Conservation (phyloP, 176 grass and related monocot genomes). For the Triticum urartu region DNA sequence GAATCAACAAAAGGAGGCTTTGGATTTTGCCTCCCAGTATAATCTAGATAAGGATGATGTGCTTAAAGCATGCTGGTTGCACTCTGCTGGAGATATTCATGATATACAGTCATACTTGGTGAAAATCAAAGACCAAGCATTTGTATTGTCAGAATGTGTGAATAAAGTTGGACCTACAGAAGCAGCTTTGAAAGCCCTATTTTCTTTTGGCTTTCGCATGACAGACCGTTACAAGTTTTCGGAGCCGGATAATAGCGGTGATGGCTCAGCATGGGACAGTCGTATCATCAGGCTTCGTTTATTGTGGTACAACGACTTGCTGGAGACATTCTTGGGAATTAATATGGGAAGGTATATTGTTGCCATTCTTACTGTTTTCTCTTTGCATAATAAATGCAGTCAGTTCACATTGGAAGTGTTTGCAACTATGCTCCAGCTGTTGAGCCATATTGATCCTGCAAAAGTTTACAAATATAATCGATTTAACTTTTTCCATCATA, state of each 20-base stretch:
- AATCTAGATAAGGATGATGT: conserved; percentile 86
- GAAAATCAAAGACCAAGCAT: conserved; percentile 78
- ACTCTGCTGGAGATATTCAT: conserved; percentile 47
- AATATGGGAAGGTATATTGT: conserved; percentile 89
- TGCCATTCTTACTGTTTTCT: conserved; percentile 34
- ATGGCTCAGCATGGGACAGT: conserved; percentile 58
- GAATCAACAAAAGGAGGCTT: conserved; percentile 61
- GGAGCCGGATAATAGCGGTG: conserved; percentile 34
- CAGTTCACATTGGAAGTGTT: conserved; percentile 1
- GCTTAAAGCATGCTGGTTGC: conserved; percentile 78
- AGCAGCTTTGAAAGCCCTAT: conserved; percentile 62
- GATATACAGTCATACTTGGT: conserved; percentile 73
- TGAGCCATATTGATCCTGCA: conserved; percentile 13
- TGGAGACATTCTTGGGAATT: conserved; percentile 95
- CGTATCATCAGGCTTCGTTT: conserved; percentile 73
- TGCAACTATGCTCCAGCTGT: conserved; percentile 20
- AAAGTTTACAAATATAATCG: conserved; percentile 16
- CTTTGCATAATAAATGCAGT: conserved; percentile 16
- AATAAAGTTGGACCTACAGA: conserved; percentile 75
- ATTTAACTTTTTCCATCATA: conserved; percentile 11
- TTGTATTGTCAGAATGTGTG: conserved; percentile 92
- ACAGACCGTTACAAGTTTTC: conserved; percentile 73
- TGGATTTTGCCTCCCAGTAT: conserved; percentile 66
- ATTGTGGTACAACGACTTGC: conserved; percentile 68
- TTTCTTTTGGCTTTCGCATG: conserved; percentile 79